Conservation (phyloP, 495 filamentous ascomycete genomes). For the Penicillium salamii region DNA sequence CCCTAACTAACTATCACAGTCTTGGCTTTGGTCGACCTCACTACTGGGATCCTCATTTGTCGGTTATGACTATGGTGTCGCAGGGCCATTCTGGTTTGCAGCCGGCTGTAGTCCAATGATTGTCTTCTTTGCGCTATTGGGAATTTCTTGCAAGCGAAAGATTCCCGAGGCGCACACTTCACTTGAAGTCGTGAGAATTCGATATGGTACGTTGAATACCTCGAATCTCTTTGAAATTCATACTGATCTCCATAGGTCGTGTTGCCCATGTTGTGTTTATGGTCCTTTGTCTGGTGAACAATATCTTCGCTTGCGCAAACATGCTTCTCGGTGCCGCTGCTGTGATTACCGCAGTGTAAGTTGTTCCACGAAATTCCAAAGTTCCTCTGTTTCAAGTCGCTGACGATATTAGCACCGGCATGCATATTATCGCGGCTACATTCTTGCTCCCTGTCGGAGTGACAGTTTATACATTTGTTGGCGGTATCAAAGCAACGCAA, state of each 20-base stretch:
- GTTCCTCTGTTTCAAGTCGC: no score
- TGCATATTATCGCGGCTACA: slow-evolving; percentile 45
- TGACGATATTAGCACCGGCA: slow-evolving; percentile 32
- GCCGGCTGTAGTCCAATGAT: slow-evolving; percentile 46
- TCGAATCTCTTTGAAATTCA: neutral
- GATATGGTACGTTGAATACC: slow-evolving; percentile 15
- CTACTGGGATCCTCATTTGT: slow-evolving; percentile 31
- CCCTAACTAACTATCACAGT: slow-evolving; percentile 11
- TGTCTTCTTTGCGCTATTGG: slow-evolving; percentile 44
- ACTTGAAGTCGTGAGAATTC: slow-evolving; percentile 37
- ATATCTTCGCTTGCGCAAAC: slow-evolving; percentile 42
- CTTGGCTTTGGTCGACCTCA: slow-evolving; percentile 36
- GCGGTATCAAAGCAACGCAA: slow-evolving; percentile 47
- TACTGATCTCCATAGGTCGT: slow-evolving; percentile 12
- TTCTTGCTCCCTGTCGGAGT: slow-evolving; percentile 44
- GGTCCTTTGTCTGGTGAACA: slow-evolving; percentile 40
- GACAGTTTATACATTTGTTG: slow-evolving; percentile 43
- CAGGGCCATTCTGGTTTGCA: slow-evolving; percentile 43
- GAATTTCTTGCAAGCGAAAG: slow-evolving; percentile 46
- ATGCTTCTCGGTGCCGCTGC: slow-evolving; percentile 43
- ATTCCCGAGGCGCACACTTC: slow-evolving; percentile 46
- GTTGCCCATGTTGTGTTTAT: slow-evolving; percentile 43
- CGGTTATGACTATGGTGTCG: slow-evolving; percentile 34
- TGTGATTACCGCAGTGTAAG: slow-evolving; percentile 36
- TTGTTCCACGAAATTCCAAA: no score